Percentiles rank a stretch among this genome's conserved stretches.
Evolutionary conservation across 2,329 filamentous ascomycete genomes (phyloP).

Genomic region (Curvularia sp.): DNA sequence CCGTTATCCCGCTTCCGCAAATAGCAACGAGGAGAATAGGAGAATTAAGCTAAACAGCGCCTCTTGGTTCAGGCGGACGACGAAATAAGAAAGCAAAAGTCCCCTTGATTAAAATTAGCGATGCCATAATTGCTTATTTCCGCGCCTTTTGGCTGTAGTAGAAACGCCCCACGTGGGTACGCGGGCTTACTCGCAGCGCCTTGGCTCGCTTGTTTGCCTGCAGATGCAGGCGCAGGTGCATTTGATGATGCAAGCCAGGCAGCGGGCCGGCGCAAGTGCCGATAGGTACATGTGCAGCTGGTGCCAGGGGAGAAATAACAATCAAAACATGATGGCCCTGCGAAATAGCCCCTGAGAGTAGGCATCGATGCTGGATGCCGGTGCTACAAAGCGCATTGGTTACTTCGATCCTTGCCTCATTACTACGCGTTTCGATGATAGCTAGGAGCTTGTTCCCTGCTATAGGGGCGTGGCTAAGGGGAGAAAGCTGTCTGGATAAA

Average conservation of each 20-base stretch:
- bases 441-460: neutral
- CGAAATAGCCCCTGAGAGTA: neutral
- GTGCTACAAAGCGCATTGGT: neutral
- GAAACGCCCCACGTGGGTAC: neutral
- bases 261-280: neutral
- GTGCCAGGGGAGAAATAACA: neutral
- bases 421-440: neutral
- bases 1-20: neutral
- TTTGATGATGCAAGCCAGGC: neutral
- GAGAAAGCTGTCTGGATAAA: neutral
- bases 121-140: neutral
- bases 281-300: neutral
- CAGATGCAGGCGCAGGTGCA: neutral
- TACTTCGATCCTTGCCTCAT: neutral
- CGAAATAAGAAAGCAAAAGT: neutral
- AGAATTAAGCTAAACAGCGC: no score
- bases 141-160: neutral
- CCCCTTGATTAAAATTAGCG: neutral
- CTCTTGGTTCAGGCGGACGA: no score
- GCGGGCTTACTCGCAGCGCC: neutral
- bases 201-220: neutral
- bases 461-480: neutral
- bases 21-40: neutral
- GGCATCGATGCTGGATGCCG: neutral
- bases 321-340: neutral